Evolutionary conservation across 148 eudicot species (phyloP), one percentile per base, ranked within the genome.

Genomic region (Pharnaceum exiguum): DNA sequence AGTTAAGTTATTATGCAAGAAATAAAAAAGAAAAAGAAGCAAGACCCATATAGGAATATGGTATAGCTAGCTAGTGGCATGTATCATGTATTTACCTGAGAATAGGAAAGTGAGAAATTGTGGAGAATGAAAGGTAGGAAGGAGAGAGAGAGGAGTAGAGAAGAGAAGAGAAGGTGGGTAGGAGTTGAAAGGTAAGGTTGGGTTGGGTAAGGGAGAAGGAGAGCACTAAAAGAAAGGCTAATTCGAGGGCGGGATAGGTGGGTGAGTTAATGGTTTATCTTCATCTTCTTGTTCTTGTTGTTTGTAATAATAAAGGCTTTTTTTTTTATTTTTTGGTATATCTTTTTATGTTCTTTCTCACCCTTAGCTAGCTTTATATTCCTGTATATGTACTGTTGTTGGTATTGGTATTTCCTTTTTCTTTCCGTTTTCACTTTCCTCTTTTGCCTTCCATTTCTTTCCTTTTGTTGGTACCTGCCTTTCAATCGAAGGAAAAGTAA

Each of bases 241-340:
- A 78, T 79, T 75, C 76, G 70, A 79, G 77, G 82, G 82, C 80
- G 89, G 72, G 76, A 83, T 67, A 76, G 83, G 74, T 83, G 89
- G 73, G 52, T 72, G 59, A 57, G 65, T 79, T 73, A 59, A 70
- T 81, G 82, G 67, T 73, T 77, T 79, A 69, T 66, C 70, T 61
- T 68, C 50, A 18, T 21, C 12, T 17, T 25, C 49, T 40, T 45
- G n/a, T n/a, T n/a, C n/a, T n/a, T n/a, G n/a, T n/a, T n/a, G n/a
- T n/a, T n/a, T n/a, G n/a, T n/a, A n/a, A n/a, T n/a, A n/a, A n/a
- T n/a, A n/a, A n/a, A n/a, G n/a, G n/a, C n/a, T n/a, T n/a, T n/a
- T n/a, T n/a, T n/a, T n/a, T n/a, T n/a, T n/a, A n/a, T n/a, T n/a
- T n/a, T n/a, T n/a, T n/a, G n/a, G n/a, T n/a, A n/a, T n/a, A n/a